Base-by-base conservation (phyloP, 257 asterid genomes). In the Gynochthodes officinalis region DNA sequence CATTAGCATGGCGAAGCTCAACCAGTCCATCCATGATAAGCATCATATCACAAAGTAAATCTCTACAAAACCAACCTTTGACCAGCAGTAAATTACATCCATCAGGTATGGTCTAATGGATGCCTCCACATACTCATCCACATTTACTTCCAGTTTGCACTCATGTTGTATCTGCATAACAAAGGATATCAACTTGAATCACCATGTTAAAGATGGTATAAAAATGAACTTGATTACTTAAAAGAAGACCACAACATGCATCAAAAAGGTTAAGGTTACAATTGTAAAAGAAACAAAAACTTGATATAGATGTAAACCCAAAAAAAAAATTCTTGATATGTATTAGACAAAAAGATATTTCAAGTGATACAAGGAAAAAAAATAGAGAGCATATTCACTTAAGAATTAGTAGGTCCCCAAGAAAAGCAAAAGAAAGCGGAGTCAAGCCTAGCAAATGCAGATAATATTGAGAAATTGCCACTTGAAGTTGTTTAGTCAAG, bases 41-140 rank as follows among this genome's bases (percentile, higher is more conserved):
- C 19, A 52, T 40, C 15, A 50, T 14, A 0, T 25, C 67, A 69
- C 33, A 12, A 0, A 5, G 69, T 27, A 55, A 21, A 67, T 43
- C 15, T 60, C 23, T 60, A 54, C 48, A 30, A 37, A 74, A 81
- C 89, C 80, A 44, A 91, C 98, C 97, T 90, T 90, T 73, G 99
- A 92, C 99, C 99, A 95, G 73, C 95, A 87, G 78, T 95, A 92
- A 73, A 95, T 90, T 78, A 95, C 99, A 81, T 95, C 97, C 99
- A 95, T 95, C 88, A 90, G 75, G 81, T 12, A 92, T 39, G 98
- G 98, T 81, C 97, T 85, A 57, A 90, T 81, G 53, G 98, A 86
- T 57, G 97, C 96, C 84, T 92, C 99, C 70, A 95, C 99, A 74
- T 92, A 95, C 74, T 95, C 99, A 16, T 95, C 99, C 81, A 91